Evolutionary conservation across 352 stramenopile genomes (phyloP).

Genomic region (Plasmopara halstedii): DNA sequence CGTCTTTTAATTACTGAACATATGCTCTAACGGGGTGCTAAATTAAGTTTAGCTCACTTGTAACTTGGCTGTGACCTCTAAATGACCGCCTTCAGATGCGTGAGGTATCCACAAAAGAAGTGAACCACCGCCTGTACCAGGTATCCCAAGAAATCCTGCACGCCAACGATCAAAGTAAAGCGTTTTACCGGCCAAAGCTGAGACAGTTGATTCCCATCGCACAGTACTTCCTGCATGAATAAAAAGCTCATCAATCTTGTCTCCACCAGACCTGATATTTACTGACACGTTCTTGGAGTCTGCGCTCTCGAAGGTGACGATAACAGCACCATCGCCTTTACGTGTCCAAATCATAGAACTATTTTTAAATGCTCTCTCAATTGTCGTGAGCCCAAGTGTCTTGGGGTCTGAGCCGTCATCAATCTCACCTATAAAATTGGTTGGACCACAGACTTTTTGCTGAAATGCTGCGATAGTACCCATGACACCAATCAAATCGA

Average conservation of each 20-base stretch:
- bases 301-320: slow-evolving; percentile 32
- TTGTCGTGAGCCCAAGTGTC: slow-evolving; percentile 32
- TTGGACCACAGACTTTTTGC: slow-evolving; percentile 52
- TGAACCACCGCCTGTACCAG: slow-evolving; percentile 50
- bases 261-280: slow-evolving; percentile 39
- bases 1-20: neutral
- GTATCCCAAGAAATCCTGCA: slow-evolving; percentile 41
- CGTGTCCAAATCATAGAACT: slow-evolving; percentile 34
- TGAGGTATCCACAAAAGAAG: slow-evolving; percentile 53
- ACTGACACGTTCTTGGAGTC: slow-evolving; percentile 38
- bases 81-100: slow-evolving; percentile 25
- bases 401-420: slow-evolving; percentile 36
- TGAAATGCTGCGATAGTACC: slow-evolving; percentile 37
- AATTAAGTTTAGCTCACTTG: slow-evolving; percentile 30
- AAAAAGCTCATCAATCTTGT: slow-evolving; percentile 29
- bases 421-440: slow-evolving; percentile 44
- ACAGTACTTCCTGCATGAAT: slow-evolving; percentile 23
- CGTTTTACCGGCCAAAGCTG: slow-evolving; percentile 41
- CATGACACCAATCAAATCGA: slow-evolving; percentile 52
- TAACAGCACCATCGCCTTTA: slow-evolving; percentile 27
- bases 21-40: slow-evolving; percentile 3
- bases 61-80: slow-evolving; percentile 40
- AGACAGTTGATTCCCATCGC: slow-evolving; percentile 29
- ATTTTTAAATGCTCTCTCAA: slow-evolving; percentile 35
- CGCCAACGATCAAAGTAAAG: slow-evolving; percentile 68